A percentile compares a stretch with the other conserved stretches of the same genome.
Conservation (phyloP, 441 rosid genomes). For the Jatropha podagrica region DNA sequence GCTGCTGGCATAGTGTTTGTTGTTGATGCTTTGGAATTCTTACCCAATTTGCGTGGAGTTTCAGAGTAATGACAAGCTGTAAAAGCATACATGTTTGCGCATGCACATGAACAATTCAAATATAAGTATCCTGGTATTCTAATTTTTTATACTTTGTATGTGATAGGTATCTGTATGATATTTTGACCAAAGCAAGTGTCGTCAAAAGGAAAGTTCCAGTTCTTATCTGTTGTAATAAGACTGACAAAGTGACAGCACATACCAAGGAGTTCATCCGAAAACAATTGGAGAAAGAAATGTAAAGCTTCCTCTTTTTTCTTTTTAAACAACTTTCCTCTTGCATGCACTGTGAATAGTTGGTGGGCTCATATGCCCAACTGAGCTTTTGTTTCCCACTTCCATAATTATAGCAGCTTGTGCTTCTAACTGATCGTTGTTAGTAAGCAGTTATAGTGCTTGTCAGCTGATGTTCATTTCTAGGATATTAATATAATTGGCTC, state of each 20-base stretch:
- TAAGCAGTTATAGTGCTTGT: neutral
- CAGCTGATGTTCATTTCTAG: neutral
- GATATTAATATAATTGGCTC: neutral
- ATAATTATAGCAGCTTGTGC: neutral
- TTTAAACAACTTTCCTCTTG: constrained; percentile 6
- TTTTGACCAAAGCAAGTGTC: constrained; percentile 72
- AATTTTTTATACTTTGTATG: constrained; percentile 26
- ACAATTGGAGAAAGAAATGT: constrained; percentile 97
- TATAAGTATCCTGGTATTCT: constrained; percentile 3
- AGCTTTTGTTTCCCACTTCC: neutral
- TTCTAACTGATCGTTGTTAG: neutral
- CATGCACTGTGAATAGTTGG: constrained; percentile 12
- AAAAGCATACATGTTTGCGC: neutral
- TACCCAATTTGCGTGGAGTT: constrained; percentile 64
- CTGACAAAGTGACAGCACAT: constrained; percentile 93
- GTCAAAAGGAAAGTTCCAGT: constrained; percentile 76
- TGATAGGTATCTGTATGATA: constrained; percentile 78
- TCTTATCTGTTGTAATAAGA: constrained; percentile 82
- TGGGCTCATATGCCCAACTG: constrained; percentile 1
- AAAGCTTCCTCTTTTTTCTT: constrained; percentile 24
- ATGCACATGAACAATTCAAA: neutral
- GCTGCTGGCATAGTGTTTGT: constrained; percentile 86
- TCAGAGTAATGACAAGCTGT: constrained; percentile 55
- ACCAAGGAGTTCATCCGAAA: constrained; percentile 85
- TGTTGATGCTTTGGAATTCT: constrained; percentile 85